Conservation (phyloP, 306 rosid genomes). For the Dryas alaskensis region DNA sequence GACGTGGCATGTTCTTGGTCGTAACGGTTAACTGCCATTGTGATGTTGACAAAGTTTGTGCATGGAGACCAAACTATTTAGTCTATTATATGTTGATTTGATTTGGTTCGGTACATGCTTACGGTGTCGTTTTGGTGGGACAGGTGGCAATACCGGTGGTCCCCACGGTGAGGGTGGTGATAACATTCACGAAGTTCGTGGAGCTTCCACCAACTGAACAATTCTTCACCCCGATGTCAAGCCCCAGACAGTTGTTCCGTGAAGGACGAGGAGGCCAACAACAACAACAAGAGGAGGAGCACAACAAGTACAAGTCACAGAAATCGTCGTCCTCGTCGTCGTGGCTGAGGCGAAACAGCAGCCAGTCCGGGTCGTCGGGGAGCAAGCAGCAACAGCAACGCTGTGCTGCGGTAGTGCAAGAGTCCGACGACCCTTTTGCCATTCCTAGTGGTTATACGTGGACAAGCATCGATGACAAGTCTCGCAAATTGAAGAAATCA, state of each 20-base stretch:
- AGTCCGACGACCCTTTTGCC: constrained; percentile 68
- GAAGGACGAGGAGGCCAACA: constrained; percentile 30
- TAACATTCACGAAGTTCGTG: constrained; percentile 89
- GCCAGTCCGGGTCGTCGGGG: constrained; percentile 42
- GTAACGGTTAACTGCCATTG: constrained; percentile 3
- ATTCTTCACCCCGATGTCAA: constrained; percentile 83
- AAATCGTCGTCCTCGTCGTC: constrained; percentile 39
- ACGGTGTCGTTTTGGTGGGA: constrained; percentile 23
- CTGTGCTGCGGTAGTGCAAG: constrained; percentile 29
- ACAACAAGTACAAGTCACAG: constrained; percentile 26
- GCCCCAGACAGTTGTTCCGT: constrained; percentile 57
- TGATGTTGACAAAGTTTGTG: too few relatives aligned
- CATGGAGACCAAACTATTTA: too few relatives aligned
- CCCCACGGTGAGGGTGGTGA: constrained; percentile 92
- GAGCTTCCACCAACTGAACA: constrained; percentile 73
- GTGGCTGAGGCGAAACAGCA: constrained; percentile 62
- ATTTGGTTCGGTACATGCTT: not conserved
- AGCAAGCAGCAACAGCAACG: constrained; percentile 39
- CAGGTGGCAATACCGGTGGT: constrained; percentile 96
- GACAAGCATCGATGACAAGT: constrained; percentile 61
- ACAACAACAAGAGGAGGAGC: constrained; percentile 26
- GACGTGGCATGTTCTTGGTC: not conserved
- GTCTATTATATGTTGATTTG: not conserved
- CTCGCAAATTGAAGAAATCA: constrained; percentile 62
- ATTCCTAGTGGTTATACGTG: constrained; percentile 79